Percentiles rank a stretch among this genome's conserved stretches.
phyloP scores from a whole-genome alignment of 2,329 filamentous ascomycete genomes.

The Diaporthe ampelina region DNA sequence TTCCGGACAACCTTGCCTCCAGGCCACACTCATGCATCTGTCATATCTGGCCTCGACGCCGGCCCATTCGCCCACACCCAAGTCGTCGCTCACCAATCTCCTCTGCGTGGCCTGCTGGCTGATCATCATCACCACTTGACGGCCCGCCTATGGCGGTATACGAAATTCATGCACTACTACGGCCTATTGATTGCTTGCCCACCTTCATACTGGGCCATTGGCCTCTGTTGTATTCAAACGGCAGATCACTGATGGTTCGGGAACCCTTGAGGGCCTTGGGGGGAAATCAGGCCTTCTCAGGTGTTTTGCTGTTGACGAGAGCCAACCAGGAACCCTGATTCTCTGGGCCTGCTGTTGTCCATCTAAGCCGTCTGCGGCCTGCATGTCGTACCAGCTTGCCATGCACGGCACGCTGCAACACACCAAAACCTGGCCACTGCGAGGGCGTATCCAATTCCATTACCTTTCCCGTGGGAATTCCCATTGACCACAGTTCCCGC shows the following conservation, averaged over 20 bases:
- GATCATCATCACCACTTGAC: background rate
- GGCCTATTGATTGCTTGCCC: background rate
- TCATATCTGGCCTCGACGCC: constrained; percentile 7
- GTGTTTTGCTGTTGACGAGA: background rate
- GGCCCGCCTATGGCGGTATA: constrained; percentile 1
- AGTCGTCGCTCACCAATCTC: background rate
- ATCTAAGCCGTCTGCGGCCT: constrained; percentile 28
- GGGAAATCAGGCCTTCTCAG: background rate
- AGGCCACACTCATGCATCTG: constrained; percentile 1
- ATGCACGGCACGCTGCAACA: constrained; percentile 37
- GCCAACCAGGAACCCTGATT: background rate
- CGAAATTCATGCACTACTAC: constrained; percentile 8
- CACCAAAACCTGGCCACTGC: constrained; percentile 38
- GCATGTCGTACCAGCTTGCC: constrained; percentile 37
- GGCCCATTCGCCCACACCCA: background rate
- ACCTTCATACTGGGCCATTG: background rate
- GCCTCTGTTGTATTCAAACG: background rate
- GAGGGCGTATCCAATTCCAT: constrained; percentile 32
- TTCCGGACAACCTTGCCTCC: constrained; percentile 8
- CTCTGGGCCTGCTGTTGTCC: constrained; percentile 15
- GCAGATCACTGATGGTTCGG: constrained; percentile 2
- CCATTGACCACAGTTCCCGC: background rate
- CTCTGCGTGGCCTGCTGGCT: background rate
- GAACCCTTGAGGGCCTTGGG: background rate
- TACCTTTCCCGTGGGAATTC: constrained; percentile 36